phyloP scores from a whole-genome alignment of 192 early-diverging fungal species.

The Backusella morwellensis region DNA sequence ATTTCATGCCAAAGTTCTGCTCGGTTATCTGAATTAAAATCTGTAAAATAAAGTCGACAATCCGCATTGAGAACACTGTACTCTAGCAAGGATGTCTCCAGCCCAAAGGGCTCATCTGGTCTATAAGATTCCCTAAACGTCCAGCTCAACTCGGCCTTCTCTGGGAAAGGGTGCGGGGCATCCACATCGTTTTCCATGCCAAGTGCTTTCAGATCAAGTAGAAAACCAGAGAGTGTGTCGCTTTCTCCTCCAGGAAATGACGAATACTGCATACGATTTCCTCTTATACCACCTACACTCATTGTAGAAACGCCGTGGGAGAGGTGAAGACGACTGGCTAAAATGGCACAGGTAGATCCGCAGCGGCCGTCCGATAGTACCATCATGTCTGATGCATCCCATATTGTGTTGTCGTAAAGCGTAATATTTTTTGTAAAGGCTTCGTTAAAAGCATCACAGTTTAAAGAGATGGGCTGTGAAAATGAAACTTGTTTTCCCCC shows the following conservation, averaged over 20 bases:
- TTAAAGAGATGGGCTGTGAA: constrained; percentile 29
- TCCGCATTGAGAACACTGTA: constrained; percentile 30
- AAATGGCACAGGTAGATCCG: constrained; percentile 35
- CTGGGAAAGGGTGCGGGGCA: constrained; percentile 27
- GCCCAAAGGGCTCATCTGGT: constrained; percentile 14
- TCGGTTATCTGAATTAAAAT: constrained; percentile 22
- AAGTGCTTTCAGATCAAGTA: constrained; percentile 17
- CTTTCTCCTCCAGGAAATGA: constrained; percentile 38
- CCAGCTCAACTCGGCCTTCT: constrained; percentile 32
- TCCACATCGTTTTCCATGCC: constrained; percentile 17
- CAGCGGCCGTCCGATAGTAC: constrained; percentile 34
- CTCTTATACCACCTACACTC: constrained; percentile 27
- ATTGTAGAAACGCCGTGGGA: constrained; percentile 28
- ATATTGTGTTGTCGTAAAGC: constrained; percentile 9
- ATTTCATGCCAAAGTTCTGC: constrained; percentile 23
- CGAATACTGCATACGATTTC: constrained; percentile 34
- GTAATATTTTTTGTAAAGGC: constrained; percentile 5
- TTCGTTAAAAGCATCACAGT: constrained; percentile 18
- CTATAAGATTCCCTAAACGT: constrained; percentile 36
- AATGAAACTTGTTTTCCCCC: constrained; percentile 19
- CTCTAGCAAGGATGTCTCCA: constrained; percentile 20
- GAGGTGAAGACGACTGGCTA: constrained; percentile 27
- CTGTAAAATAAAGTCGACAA: constrained; percentile 29
- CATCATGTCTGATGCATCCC: constrained; percentile 23
- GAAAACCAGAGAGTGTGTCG: constrained; percentile 26